Conservation (phyloP, 306 rosid genomes). For the Gastrolobium bilobum region DNA sequence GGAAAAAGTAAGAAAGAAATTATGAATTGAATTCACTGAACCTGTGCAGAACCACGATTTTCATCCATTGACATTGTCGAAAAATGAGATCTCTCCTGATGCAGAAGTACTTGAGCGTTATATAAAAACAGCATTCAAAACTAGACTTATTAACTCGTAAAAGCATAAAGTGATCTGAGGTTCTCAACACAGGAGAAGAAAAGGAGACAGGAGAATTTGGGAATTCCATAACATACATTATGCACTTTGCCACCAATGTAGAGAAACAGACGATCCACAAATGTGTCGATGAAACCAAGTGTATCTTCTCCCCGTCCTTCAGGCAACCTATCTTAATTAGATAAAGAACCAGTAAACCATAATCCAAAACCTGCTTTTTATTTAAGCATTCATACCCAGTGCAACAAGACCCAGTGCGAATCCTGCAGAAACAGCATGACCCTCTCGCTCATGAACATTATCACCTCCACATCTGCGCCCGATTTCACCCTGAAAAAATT, state of each 20-base stretch:
- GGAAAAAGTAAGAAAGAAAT: neutral
- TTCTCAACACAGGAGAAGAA: slow-evolving; percentile 12
- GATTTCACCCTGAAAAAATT: slow-evolving; percentile 77
- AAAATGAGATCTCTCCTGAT: slow-evolving; percentile 77
- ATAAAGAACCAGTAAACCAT: slow-evolving; percentile 45
- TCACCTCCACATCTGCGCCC: slow-evolving; percentile 98
- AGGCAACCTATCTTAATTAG: slow-evolving; percentile 53
- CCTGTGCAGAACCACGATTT: slow-evolving; percentile 80
- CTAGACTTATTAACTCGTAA: slow-evolving; percentile 5
- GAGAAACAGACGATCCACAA: slow-evolving; percentile 84
- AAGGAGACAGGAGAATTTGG: slow-evolving; percentile 15
- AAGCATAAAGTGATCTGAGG: neutral
- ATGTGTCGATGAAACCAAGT: slow-evolving; percentile 80
- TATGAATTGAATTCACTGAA: slow-evolving; percentile 47
- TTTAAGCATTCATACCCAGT: slow-evolving; percentile 67
- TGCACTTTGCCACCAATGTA: slow-evolving; percentile 82
- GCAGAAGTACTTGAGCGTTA: slow-evolving; percentile 43
- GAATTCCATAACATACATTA: slow-evolving; percentile 64
- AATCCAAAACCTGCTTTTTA: slow-evolving; percentile 29
- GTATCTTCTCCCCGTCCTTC: slow-evolving; percentile 96
- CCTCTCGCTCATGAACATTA: slow-evolving; percentile 98
- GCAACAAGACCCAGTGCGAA: slow-evolving; percentile 96
- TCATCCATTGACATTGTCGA: slow-evolving; percentile 69
- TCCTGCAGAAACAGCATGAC: slow-evolving; percentile 98
- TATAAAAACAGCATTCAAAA: slow-evolving; percentile 34